Conservation (phyloP, 805 yeast species). For the Soucietia sequanensis region DNA sequence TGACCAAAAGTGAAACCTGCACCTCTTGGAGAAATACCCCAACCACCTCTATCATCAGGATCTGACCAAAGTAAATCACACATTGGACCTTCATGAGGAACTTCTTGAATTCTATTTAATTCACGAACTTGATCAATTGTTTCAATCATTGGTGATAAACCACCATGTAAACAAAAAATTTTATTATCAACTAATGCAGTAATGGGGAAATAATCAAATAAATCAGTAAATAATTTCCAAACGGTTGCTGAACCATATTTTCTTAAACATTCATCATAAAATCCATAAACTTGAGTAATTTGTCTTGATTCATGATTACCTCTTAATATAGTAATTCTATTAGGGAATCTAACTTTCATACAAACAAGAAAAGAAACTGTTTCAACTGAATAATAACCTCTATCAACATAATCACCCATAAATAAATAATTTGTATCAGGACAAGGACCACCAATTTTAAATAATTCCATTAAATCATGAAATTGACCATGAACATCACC, state of each 20-base stretch:
- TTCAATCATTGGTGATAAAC: slow-evolving; percentile 91
- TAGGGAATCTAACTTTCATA: slow-evolving; percentile 89
- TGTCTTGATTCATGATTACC: slow-evolving; percentile 96
- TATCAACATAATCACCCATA: slow-evolving; percentile 77
- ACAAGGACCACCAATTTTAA: slow-evolving; percentile 76
- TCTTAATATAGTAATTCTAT: slow-evolving; percentile 85
- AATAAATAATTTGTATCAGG: slow-evolving; percentile 49
- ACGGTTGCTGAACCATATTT: slow-evolving; percentile 91
- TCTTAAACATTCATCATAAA: slow-evolving; percentile 91
- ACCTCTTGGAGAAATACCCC: slow-evolving; percentile 98
- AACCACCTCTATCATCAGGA: slow-evolving; percentile 96
- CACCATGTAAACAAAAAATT: slow-evolving; percentile 92
- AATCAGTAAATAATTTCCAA: slow-evolving; percentile 89
- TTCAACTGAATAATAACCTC: slow-evolving; percentile 89
- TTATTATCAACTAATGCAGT: slow-evolving; percentile 91
- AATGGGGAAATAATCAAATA: slow-evolving; percentile 90
- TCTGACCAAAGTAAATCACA: slow-evolving; percentile 96
- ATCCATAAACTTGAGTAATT: slow-evolving; percentile 94
- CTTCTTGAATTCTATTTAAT: slow-evolving; percentile 89
- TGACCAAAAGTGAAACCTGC: slow-evolving; percentile 98
- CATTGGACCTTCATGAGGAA: slow-evolving; percentile 98
- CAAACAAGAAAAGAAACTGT: slow-evolving; percentile 86
- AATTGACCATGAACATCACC: slow-evolving; percentile 98
- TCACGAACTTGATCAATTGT: slow-evolving; percentile 90
- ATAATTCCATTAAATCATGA: slow-evolving; percentile 89